These are phyloP conservation scores for Nemophila menziesii DNA, from an alignment of 257 asterid species.

Conservation along the genomic window DNA sequence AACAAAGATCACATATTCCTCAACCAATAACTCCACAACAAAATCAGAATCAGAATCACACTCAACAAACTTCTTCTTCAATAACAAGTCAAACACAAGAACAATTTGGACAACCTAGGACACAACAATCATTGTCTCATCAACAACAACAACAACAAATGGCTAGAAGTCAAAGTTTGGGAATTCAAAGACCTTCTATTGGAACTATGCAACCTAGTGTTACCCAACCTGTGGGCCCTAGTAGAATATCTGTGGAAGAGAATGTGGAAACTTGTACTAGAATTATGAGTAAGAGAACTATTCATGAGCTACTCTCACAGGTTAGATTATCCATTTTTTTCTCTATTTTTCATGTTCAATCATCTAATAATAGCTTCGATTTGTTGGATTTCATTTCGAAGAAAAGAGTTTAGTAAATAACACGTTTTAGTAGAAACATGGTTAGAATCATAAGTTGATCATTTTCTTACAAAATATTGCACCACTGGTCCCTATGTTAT, in stretches of 20 bases:
- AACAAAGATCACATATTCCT: slow-evolving; percentile 40
- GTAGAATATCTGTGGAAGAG: slow-evolving; percentile 35
- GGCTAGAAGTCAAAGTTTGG: slow-evolving; percentile 44
- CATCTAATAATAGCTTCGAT: too few relatives aligned
- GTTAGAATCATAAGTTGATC: not conserved
- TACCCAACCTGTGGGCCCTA: slow-evolving; percentile 24
- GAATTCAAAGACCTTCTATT: slow-evolving; percentile 44
- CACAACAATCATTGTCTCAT: slow-evolving; percentile 40
- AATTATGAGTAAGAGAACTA: slow-evolving; percentile 68
- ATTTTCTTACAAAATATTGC: not conserved
- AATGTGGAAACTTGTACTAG: slow-evolving; percentile 47
- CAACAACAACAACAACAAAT: slow-evolving; percentile 72
- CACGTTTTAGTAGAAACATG: not conserved
- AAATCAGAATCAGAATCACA: slow-evolving; percentile 47
- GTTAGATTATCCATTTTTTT: slow-evolving; percentile 22
- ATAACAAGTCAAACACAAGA: slow-evolving; percentile 51
- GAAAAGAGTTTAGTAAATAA: not conserved
- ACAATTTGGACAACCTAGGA: slow-evolving; percentile 43
- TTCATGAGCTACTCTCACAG: slow-evolving; percentile 72
- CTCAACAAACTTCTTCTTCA: slow-evolving; percentile 39
- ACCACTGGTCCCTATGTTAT: too few relatives aligned
- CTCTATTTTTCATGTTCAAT: not conserved
- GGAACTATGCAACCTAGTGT: slow-evolving; percentile 31
- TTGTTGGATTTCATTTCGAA: too few relatives aligned
- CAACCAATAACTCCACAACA: slow-evolving; percentile 35